Conservation (phyloP, 257 asterid genomes). For the Marsdenia floribunda region DNA sequence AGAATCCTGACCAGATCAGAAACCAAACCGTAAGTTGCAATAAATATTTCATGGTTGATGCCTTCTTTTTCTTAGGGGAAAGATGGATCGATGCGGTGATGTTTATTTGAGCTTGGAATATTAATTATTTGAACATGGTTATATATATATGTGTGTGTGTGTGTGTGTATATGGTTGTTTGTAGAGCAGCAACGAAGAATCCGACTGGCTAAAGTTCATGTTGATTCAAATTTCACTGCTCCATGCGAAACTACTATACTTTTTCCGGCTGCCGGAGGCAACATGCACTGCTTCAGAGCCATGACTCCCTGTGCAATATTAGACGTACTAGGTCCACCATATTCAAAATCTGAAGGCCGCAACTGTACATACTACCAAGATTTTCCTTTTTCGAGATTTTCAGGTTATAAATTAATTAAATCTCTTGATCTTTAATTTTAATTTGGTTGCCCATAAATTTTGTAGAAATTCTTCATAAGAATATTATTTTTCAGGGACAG, state of each 20-base stretch:
- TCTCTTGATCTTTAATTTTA: too few species aligned
- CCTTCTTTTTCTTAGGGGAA: too few species aligned
- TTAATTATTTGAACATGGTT: too few species aligned
- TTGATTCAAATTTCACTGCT: constrained; percentile 16
- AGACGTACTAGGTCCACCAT: constrained; percentile 35
- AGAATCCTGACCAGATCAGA: background rate
- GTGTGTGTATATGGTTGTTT: too few species aligned
- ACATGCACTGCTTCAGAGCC: constrained; percentile 34
- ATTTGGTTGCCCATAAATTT: background rate
- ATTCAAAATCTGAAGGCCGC: constrained; percentile 26
- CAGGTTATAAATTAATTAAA: constrained; percentile 9
- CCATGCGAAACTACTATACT: constrained; percentile 26
- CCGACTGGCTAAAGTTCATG: constrained; percentile 21
- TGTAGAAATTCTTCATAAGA: background rate
- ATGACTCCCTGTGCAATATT: constrained; percentile 31
- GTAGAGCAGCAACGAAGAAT: background rate
- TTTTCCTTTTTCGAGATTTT: constrained; percentile 10
- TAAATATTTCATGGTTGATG: background rate
- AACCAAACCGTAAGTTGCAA: background rate
- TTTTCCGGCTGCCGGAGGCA: constrained; percentile 33
- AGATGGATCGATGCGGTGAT: too few species aligned
- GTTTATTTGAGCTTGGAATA: too few species aligned
- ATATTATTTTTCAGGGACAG: background rate
- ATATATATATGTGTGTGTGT: too few species aligned
- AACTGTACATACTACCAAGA: constrained; percentile 23